Evolutionary conservation across 2,329 filamentous ascomycete species (phyloP).

Genomic region (Xylaria sp.): DNA sequence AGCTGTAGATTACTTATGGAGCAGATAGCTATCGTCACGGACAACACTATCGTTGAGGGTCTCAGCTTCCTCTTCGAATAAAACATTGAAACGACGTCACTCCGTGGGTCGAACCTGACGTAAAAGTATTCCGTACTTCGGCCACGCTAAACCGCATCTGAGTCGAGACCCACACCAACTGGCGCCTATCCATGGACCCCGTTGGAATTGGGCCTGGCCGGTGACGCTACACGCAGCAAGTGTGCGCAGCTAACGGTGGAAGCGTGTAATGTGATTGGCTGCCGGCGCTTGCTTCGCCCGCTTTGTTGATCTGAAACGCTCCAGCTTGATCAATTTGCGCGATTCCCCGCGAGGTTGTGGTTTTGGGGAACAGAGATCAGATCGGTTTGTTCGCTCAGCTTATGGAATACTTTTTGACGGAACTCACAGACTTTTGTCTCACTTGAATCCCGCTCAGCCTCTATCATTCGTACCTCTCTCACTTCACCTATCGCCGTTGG

Average conservation of each 20-base stretch:
- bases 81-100: neutral
- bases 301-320: conserved; percentile 22
- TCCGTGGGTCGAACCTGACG: neutral
- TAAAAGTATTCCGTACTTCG: neutral
- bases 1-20: neutral
- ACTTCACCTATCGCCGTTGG: no score
- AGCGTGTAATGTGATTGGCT: conserved; percentile 13
- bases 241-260: neutral
- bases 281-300: conserved; percentile 16
- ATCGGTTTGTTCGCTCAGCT: neutral
- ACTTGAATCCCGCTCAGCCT: no score
- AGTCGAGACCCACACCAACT: no score
- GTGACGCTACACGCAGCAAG: neutral
- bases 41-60: neutral
- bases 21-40: neutral
- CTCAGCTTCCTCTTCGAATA: neutral
- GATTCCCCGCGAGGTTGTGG: conserved; percentile 6
- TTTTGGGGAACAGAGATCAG: neutral
- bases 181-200: neutral
- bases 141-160: no score
- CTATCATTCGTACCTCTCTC: no score
- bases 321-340: conserved; percentile 11
- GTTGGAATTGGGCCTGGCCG: neutral
- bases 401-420: no score
- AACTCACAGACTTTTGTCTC: no score